Base-by-base conservation (phyloP, 73 alveolate genomes). In the Stentor roeselii region DNA sequence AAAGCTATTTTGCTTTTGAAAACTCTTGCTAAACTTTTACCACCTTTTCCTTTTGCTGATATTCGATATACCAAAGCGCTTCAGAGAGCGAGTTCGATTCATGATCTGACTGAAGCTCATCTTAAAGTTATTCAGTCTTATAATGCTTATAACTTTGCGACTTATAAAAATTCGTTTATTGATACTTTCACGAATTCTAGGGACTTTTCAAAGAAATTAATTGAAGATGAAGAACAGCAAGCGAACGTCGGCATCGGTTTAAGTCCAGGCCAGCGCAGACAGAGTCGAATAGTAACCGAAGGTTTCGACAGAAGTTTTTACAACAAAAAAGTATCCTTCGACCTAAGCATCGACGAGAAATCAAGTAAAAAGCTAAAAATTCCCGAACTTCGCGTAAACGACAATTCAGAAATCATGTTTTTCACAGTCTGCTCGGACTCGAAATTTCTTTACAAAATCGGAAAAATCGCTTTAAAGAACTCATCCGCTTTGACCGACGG, bases 31-130 rank as follows among this genome's bases (percentile, higher is more conserved):
- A 67, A 67, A 2, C 27, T 67, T 1, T 30, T 67, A 11, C 80
- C 80, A 21, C 80, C 80, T 1, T 67, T 67, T 1, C 80, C 80
- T n/a, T 67, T 67, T 67, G n/a, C 80, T 67, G 37, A 32, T 30
- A 32, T 67, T 2, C 80, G 34, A 67, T 67, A 67, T 67, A 67
- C 80, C 21, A 67, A 67, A 32, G 41, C n/a, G 21, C 41, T 67
- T 30, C 80, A 67, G 34, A 67, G 80, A 2, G 80, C 80, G 0
- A 67, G 34, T 14, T 27, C n/a, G 21, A 21, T 67, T 27, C 41
- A 67, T 30, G 80, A 67, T n/a, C 80, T 67, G 14, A 21, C n/a
- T 21, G 80, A 21, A 67, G 80, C 80, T 30, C 14, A 40, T 67
- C 11, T 11, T 67, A 67, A 67, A 2, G 80, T 32, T 11, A 67